A percentile compares a stretch with the other conserved stretches of the same genome.
phyloP scores from a whole-genome alignment of 1,284 basidiomycete species.

The Ustilago crameri region DNA sequence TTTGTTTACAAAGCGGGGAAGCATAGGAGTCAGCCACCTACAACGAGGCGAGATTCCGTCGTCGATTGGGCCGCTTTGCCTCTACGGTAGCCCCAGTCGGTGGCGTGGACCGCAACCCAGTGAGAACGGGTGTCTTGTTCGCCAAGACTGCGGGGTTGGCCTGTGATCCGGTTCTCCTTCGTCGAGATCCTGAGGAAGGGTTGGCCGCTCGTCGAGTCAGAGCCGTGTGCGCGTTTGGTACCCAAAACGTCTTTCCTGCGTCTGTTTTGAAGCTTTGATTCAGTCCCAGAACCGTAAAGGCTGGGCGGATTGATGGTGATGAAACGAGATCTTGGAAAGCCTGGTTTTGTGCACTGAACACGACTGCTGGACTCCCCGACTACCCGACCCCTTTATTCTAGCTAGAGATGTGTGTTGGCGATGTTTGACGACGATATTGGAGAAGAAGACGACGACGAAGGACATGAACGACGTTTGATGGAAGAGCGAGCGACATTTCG shows the following conservation, averaged over 20 bases:
- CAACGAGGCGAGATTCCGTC: slow-evolving; percentile 55
- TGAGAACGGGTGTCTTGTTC: slow-evolving; percentile 32
- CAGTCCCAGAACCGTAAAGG: slow-evolving; percentile 6
- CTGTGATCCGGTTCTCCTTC: slow-evolving; percentile 52
- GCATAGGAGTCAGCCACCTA: slow-evolving; percentile 38
- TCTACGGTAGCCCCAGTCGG: slow-evolving; percentile 25
- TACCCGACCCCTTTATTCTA: slow-evolving; percentile 1
- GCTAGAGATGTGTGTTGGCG: slow-evolving; percentile 20
- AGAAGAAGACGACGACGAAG: slow-evolving; percentile 10
- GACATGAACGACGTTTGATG: slow-evolving; percentile 12
- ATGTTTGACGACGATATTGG: slow-evolving; percentile 17
- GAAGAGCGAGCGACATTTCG: slow-evolving; percentile 4
- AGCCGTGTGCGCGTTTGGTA: slow-evolving; percentile 51
- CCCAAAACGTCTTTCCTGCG: slow-evolving; percentile 36
- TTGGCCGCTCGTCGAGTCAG: slow-evolving; percentile 53
- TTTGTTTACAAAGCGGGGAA: slow-evolving; percentile 15
- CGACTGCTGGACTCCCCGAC: slow-evolving; percentile 9
- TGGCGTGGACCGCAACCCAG: slow-evolving; percentile 50
- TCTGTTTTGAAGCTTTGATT: slow-evolving; percentile 39
- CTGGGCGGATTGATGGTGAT: slow-evolving; percentile 31
- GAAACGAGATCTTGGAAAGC: slow-evolving; percentile 29
- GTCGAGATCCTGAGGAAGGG: slow-evolving; percentile 51
- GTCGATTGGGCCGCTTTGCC: slow-evolving; percentile 42
- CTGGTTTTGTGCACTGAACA: slow-evolving; percentile 47
- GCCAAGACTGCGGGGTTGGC: slow-evolving; percentile 37